A percentile compares a stretch with the other conserved stretches of the same genome.
Conservation (phyloP, 2,329 filamentous ascomycete genomes). For the Piedraia hortae region DNA sequence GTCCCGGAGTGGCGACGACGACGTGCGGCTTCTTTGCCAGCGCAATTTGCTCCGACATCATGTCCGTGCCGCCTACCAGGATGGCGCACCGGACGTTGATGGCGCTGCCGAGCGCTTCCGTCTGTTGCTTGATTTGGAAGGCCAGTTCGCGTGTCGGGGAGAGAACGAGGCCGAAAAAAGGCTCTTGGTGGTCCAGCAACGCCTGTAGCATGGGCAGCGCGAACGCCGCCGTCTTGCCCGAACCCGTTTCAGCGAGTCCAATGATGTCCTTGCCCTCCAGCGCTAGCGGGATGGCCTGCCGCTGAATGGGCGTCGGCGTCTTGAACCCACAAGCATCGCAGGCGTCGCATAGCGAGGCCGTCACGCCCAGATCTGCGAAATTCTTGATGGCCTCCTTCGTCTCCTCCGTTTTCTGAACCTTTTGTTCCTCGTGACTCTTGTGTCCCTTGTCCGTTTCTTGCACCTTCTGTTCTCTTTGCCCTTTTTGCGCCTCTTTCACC, state of each 20-base stretch:
- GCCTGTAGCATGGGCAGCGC: constrained; percentile 77
- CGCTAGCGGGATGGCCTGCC: constrained; percentile 55
- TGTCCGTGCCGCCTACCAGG: constrained; percentile 69
- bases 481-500: no score
- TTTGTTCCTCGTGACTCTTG: constrained; percentile 8
- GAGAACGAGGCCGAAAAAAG: constrained; percentile 67
- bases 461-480: constrained; percentile 4
- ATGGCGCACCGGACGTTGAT: constrained; percentile 74
- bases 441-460: constrained; percentile 7
- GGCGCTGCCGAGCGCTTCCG: constrained; percentile 62
- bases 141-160: constrained; percentile 85
- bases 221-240: constrained; percentile 88
- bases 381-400: constrained; percentile 22
- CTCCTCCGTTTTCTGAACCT: no score
- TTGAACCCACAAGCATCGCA: constrained; percentile 64
- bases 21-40: constrained; percentile 92
- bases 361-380: constrained; percentile 49
- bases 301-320: constrained; percentile 66
- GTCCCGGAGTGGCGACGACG: constrained; percentile 71
- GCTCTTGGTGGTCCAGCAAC: constrained; percentile 63
- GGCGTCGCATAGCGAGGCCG: constrained; percentile 68
- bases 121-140: constrained; percentile 65
- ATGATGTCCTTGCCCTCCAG: constrained; percentile 66
- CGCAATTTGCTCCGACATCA: constrained; percentile 74
- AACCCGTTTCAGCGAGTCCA: constrained; percentile 80